Evolutionary conservation across 2,329 filamentous ascomycete genomes (phyloP), one percentile per base, ranked within the genome.

Genomic region (Aspergillus ochraceoroseus): DNA sequence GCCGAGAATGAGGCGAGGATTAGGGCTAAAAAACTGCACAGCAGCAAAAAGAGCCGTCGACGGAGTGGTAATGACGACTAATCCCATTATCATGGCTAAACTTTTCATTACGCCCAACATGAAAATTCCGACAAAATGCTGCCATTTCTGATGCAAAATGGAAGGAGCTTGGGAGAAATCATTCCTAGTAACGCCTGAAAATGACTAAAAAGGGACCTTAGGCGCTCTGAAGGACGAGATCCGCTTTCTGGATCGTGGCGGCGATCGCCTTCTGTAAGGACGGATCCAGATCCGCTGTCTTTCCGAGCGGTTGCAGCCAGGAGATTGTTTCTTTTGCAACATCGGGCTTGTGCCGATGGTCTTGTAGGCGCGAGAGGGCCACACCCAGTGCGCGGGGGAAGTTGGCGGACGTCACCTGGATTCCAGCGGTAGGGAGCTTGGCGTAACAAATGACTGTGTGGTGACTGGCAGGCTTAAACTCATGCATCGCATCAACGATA

Each of bases 301-400:
- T 62, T 19, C 68, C 48, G 38, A 75, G 57, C 6, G 70, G 65
- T 32, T 74, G 55, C 18, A 81, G 61, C 61, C 73, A 71, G 23
- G 63, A 57, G 43, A 76, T 62, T 34, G 74, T 63, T 43, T 70
- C 67, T 52, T 67, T 61, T 27, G 71, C 68, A 37, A 78, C 52
- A 19, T 57, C 57, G 49, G 35, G 64, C 48, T 63, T 48, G 29
- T 68, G 55, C 25, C 70, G 61, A 14, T 71, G 66, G 39, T 70
- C 70, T 55, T 76, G 81, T 47, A 95, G 63, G 31, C 74, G 70
- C 1, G 73, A 70, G 37, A 95, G 70, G 5, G 80, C 75, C 43
- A 77, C 72, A 34, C 80, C 77, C 46, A 95, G 67, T 32, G 80
- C 83, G 28, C 73, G 70, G 5, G 88, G 85, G 63, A 94, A 95